Evolutionary conservation across 441 rosid genomes (phyloP).

Genomic region (Bruguiera hainesii): DNA sequence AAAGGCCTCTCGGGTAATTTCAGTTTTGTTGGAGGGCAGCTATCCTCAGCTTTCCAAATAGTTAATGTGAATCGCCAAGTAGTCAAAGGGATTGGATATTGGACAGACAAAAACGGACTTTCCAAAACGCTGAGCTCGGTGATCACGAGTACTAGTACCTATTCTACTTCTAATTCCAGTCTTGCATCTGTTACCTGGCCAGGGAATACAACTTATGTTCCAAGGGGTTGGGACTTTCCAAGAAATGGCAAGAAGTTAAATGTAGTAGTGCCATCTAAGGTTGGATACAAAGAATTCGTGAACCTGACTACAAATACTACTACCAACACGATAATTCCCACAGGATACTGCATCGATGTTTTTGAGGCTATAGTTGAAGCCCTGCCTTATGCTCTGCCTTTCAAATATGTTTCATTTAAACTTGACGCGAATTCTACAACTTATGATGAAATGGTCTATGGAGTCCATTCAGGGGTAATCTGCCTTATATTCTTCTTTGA

Average conservation of each 20-base stretch:
- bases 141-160: neutral
- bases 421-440: too few relatives aligned
- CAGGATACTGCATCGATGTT: conserved; percentile 49
- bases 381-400: conserved; percentile 36
- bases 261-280: conserved; percentile 45
- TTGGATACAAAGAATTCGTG: conserved; percentile 38
- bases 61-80: conserved; percentile 30
- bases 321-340: conserved; percentile 7
- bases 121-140: conserved; percentile 20
- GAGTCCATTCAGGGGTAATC: conserved; percentile 17
- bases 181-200: conserved; percentile 49
- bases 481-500: conserved; percentile 27
- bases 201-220: conserved; percentile 37
- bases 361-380: conserved; percentile 36
- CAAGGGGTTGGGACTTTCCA: conserved; percentile 60
- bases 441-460: too few relatives aligned
- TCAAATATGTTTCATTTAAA: too few relatives aligned
- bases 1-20: conserved; percentile 49
- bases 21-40: conserved; percentile 31
- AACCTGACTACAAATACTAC: conserved; percentile 24
- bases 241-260: conserved; percentile 37
- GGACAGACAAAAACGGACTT: conserved; percentile 34
- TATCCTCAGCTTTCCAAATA: conserved; percentile 34
- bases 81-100: too few relatives aligned
- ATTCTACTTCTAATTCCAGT: conserved; percentile 33